Evolutionary conservation across 805 yeast genomes (phyloP).

Genomic region (Candida khao-thaluensis): DNA sequence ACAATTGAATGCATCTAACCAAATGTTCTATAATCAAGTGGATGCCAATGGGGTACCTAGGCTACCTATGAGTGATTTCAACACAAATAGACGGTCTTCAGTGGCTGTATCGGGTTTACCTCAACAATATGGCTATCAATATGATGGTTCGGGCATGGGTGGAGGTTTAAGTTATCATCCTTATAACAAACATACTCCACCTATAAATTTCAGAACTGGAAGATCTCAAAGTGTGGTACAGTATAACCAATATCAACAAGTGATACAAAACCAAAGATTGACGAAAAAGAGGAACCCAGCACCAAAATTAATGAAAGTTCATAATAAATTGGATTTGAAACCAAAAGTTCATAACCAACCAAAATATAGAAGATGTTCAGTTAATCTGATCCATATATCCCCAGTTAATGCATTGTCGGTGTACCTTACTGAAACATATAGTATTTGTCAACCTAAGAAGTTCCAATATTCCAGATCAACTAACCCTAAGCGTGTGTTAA

Average conservation of each 20-base stretch:
- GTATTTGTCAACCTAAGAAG: slow-evolving; percentile 73
- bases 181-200: slow-evolving; percentile 2
- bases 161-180: slow-evolving; percentile 1
- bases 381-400: slow-evolving; percentile 62
- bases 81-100: slow-evolving; percentile 13
- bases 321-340: slow-evolving; percentile 49
- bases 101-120: slow-evolving; percentile 14
- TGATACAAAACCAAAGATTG: slow-evolving; percentile 22
- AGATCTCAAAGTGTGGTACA: slow-evolving; percentile 35
- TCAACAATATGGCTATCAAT: slow-evolving; percentile 5
- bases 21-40: slow-evolving; percentile 3
- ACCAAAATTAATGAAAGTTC: slow-evolving; percentile 50
- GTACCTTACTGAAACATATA: slow-evolving; percentile 73
- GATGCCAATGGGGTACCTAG: not conserved
- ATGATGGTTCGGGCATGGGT: not conserved
- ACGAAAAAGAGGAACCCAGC: slow-evolving; percentile 29
- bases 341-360: slow-evolving; percentile 65
- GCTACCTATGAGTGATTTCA: slow-evolving; percentile 1
- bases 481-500: slow-evolving; percentile 88
- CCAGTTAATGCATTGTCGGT: slow-evolving; percentile 81
- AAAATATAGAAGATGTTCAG: slow-evolving; percentile 67
- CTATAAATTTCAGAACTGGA: slow-evolving; percentile 10
- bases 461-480: slow-evolving; percentile 80
- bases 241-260: slow-evolving; percentile 34
- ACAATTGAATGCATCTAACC: slow-evolving; percentile 1